phyloP scores from a whole-genome alignment of 176 grass and related monocot genomes.

The Juncus inflexus region DNA sequence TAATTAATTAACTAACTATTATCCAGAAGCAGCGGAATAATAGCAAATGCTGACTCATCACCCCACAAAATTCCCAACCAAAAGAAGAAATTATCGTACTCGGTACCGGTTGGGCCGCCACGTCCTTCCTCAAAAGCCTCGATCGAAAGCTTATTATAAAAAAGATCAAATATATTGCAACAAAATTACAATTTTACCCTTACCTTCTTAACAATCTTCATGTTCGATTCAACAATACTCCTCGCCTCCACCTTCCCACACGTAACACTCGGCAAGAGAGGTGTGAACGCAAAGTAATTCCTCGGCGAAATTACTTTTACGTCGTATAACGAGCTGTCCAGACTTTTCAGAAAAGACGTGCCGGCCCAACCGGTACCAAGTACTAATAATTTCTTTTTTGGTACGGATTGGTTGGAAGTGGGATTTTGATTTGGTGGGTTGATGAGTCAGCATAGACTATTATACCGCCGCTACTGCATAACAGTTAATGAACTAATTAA shows the following conservation, averaged over 20 bases:
- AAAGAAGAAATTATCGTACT: too few species aligned
- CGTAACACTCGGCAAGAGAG: slow-evolving; percentile 82
- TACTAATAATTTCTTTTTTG: too few species aligned
- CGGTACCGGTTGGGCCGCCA: too few species aligned
- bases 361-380: slow-evolving; percentile 54
- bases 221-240: slow-evolving; percentile 77
- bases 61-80: too few species aligned
- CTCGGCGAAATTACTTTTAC: slow-evolving; percentile 88
- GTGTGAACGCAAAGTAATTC: slow-evolving; percentile 94
- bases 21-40: neutral
- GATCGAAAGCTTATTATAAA: too few species aligned
- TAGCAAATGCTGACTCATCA: neutral
- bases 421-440: too few species aligned
- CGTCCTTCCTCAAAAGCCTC: too few species aligned
- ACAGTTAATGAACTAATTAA: neutral
- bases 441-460: slow-evolving; percentile 76
- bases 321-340: slow-evolving; percentile 74
- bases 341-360: slow-evolving; percentile 69
- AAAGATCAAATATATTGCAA: too few species aligned
- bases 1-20: slow-evolving; percentile 5
- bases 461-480: slow-evolving; percentile 64
- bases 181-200: neutral
- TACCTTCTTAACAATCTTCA: slow-evolving; percentile 40
- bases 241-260: slow-evolving; percentile 76
- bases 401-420: too few species aligned